Conservation (phyloP, 1,284 basidiomycete species). For the Puccinia hordei region DNA sequence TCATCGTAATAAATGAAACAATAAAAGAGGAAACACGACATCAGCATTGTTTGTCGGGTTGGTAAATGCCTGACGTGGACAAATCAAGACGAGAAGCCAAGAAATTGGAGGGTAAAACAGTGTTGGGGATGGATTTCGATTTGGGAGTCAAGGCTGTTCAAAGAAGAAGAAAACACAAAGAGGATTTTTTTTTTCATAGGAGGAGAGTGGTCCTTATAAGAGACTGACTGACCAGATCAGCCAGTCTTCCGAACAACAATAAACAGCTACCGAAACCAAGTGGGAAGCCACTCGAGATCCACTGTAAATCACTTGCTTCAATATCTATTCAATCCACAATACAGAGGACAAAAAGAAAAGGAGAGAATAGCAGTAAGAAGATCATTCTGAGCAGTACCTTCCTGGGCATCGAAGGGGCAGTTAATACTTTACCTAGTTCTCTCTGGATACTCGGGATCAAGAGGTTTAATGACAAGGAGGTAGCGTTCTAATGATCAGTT, state of each 20-base stretch:
- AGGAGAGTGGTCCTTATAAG: neutral
- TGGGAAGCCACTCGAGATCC: conserved; percentile 34
- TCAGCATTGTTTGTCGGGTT: no score
- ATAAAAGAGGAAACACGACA: no score
- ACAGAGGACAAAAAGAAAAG: neutral
- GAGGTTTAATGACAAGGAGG: conserved; percentile 33
- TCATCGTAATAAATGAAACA: no score
- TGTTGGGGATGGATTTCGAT: no score
- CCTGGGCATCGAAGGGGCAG: neutral
- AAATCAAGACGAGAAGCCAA: neutral
- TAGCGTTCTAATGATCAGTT: conserved; percentile 33
- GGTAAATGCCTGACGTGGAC: neutral
- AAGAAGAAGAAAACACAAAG: neutral
- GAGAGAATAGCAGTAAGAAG: no score
- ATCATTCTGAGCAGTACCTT: neutral
- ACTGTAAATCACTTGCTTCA: conserved; percentile 33
- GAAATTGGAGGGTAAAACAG: neutral
- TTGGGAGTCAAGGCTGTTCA: neutral
- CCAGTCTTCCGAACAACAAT: conserved; percentile 38
- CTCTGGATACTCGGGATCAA: conserved; percentile 43
- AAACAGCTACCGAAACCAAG: conserved; percentile 30
- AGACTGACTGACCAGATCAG: conserved; percentile 44
- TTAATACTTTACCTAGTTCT: conserved; percentile 23
- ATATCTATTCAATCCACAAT: neutral
- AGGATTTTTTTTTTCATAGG: neutral